Evolutionary conservation across 192 early-diverging fungal species (phyloP), one percentile per base, ranked within the genome.

Genomic region (Coemansia furcata): DNA sequence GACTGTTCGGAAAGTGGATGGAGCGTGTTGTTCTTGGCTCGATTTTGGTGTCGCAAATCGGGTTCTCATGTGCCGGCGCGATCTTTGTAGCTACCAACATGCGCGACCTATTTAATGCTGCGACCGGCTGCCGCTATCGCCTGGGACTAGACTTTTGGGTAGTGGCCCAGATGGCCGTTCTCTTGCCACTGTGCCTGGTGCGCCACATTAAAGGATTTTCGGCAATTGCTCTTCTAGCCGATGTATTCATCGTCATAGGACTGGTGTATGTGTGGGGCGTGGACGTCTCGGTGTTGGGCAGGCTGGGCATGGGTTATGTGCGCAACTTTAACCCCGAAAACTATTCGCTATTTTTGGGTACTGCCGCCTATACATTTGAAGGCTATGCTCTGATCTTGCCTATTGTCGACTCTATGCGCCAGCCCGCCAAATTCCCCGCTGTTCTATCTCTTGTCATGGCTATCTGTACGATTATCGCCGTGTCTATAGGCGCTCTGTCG

Each of bases 1-100:
- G 73, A 15, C 76, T 90, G 35, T 91, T 83, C 66, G 90, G 90
- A 23, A 62, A 68, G 39, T 72, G 72, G 54, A 83, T 87, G 81
- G 86, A 87, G 49, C 32, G 72, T 12, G 76, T 84, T 21, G 89
- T 92, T 5, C 72, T 89, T 35, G 62, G 87, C 40, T 86, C 89
- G 6, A 89, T 91, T n/a, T 86, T 89, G 1, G 66, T 88, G 21
- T 88, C 89, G 33, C 88, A 96, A 80, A 82, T 91, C 44, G 94
- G 94, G 7, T 96, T 95, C 69, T 86, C 89, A 15, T 95, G 91
- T 60, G 92, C 93, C 1, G 91, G 93, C 64, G 83, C 88, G 50
- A 93, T 95, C 47, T 97, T 97, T 73, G 85, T 97, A n/a, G 90
- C 93, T 0, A 89, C 92, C 62, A 97, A 93, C 71, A 67, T 94